Conservation (phyloP, 2,329 filamentous ascomycete genomes). For the Phialophora chinensis region DNA sequence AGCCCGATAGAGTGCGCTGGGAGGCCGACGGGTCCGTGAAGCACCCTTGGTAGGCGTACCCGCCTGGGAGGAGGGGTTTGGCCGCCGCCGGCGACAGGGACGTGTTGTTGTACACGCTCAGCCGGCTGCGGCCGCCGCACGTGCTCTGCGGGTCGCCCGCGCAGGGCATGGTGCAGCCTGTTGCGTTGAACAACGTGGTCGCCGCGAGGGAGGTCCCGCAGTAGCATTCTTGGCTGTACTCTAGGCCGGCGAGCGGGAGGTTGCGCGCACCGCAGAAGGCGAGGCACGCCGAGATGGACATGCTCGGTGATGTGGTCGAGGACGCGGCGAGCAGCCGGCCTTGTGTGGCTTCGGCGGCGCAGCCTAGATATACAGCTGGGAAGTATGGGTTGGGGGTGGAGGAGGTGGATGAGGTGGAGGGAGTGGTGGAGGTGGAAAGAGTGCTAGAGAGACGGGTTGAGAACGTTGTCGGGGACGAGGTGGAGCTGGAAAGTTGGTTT, state of each 20-base stretch:
- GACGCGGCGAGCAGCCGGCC: constrained; percentile 51
- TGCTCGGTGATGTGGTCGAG: constrained; percentile 51
- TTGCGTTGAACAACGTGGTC: constrained; percentile 26
- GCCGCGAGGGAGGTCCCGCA: constrained; percentile 39
- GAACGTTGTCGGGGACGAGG: neutral
- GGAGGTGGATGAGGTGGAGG: constrained; percentile 2
- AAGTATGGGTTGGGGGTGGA: constrained; percentile 15
- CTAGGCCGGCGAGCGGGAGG: constrained; percentile 36
- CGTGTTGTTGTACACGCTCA: constrained; percentile 31
- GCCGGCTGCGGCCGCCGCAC: constrained; percentile 40
- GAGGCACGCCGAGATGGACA: constrained; percentile 52
- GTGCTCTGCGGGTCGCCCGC: constrained; percentile 37
- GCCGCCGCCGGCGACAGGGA: constrained; percentile 27
- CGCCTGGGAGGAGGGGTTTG: constrained; percentile 11
- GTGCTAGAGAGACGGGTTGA: neutral
- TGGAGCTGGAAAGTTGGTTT: neutral
- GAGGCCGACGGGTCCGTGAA: constrained; percentile 33
- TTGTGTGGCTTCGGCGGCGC: constrained; percentile 30
- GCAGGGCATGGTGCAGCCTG: constrained; percentile 40
- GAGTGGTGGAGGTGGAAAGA: neutral
- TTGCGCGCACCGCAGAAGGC: constrained; percentile 34
- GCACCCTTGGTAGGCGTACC: constrained; percentile 35
- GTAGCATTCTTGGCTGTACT: constrained; percentile 47
- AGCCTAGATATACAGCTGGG: constrained; percentile 28
- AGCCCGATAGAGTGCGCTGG: constrained; percentile 26